These are phyloP conservation scores for Micromonas commoda DNA, from an alignment of 139 green algal species.

Conservation along the genomic window DNA sequence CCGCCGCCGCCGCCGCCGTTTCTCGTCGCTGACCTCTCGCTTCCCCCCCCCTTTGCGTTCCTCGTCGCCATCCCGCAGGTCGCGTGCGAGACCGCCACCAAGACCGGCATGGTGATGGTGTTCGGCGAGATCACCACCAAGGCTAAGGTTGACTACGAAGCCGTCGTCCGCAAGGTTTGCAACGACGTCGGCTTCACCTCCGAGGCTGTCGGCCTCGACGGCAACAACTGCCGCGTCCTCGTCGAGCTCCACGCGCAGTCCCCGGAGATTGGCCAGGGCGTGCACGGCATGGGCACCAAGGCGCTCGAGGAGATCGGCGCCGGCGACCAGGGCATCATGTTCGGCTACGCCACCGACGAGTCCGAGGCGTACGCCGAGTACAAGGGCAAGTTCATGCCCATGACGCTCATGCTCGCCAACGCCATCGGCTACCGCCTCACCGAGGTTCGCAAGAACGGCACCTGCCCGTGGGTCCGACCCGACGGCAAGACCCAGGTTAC, in stretches of 20 bases:
- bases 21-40: too few relatives aligned
- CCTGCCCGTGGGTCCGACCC: conserved; percentile 86
- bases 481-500: conserved; percentile 99
- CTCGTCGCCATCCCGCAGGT: too few relatives aligned
- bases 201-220: conserved; percentile 85
- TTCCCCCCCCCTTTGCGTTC: too few relatives aligned
- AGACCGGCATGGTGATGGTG: conserved; percentile 99
- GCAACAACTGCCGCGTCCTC: conserved; percentile 97
- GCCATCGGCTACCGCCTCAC: conserved; percentile 76
- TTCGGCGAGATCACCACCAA: conserved; percentile 99
- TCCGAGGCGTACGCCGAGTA: conserved; percentile 60
- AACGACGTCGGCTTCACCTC: conserved; percentile 90
- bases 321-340: conserved; percentile 99
- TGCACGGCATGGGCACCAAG: conserved; percentile 99
- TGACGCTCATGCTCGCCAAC: conserved; percentile 96
- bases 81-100: conserved; percentile 97
- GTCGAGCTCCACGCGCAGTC: conserved; percentile 98
- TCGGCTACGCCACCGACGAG: conserved; percentile 98
- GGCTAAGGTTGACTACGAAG: conserved; percentile 99
- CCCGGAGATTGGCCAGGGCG: conserved; percentile 96
- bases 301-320: conserved; percentile 94
- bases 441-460: conserved; percentile 48
- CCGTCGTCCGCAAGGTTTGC: conserved; percentile 66
- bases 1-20: too few relatives aligned
- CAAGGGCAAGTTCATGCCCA: conserved; percentile 77